Conservation (phyloP, 1,284 basidiomycete species). For the Apiotrichum porosum region DNA sequence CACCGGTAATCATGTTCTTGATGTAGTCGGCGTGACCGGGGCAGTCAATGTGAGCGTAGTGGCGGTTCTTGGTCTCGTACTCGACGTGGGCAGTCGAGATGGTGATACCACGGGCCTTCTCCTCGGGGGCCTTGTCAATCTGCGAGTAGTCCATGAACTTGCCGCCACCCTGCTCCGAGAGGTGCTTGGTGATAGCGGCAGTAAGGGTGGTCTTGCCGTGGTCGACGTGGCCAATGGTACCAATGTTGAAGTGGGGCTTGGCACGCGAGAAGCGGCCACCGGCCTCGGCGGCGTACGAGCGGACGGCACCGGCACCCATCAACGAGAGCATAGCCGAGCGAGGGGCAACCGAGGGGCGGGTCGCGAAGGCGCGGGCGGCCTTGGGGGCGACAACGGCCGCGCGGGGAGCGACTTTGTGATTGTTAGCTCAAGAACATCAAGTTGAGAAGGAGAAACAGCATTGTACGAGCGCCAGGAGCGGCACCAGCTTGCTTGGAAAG, state of each 20-base stretch:
- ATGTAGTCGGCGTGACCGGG: constrained; percentile 66
- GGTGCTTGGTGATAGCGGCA: constrained; percentile 95
- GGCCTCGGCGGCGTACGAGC: constrained; percentile 58
- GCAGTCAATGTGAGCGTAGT: constrained; percentile 99
- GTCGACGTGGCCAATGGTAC: constrained; percentile 88
- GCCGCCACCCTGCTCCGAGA: constrained; percentile 73
- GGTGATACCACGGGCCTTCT: constrained; percentile 99
- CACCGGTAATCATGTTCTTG: constrained; percentile 99
- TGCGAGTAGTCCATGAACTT: constrained; percentile 96
- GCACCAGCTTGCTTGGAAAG: too few relatives aligned
- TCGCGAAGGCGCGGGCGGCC: constrained; percentile 9
- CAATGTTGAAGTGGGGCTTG: constrained; percentile 97
- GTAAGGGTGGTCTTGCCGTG: constrained; percentile 96
- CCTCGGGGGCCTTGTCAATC: constrained; percentile 99
- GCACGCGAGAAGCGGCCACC: constrained; percentile 67
- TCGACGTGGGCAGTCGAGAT: constrained; percentile 88
- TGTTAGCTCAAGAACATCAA: too few relatives aligned
- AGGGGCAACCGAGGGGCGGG: constrained; percentile 10
- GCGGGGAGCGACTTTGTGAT: constrained; percentile 7
- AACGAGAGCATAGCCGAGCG: constrained; percentile 13
- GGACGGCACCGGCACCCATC: constrained; percentile 14
- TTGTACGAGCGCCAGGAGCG: too few relatives aligned
- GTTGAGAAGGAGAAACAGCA: too few relatives aligned
- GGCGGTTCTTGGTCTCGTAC: constrained; percentile 86
- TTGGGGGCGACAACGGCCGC: constrained; percentile 6